Evolutionary conservation across 129 eudicot genomes (phyloP), one percentile per base, ranked within the genome.

Genomic region (Chrysanthemum makinoi): DNA sequence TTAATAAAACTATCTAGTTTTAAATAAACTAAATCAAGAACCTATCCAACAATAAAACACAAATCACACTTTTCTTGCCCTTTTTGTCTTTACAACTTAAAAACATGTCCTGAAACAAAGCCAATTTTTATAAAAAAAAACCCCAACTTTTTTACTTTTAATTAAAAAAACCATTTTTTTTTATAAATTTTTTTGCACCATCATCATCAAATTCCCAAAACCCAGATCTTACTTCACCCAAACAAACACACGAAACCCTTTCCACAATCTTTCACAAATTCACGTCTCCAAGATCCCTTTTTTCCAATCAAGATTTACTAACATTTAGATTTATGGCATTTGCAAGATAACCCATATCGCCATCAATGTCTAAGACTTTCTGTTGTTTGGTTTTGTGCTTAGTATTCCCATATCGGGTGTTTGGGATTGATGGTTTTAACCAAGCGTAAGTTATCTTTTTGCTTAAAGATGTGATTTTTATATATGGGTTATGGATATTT

Each of bases 371-470:
- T 91, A 81, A 82, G 82, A 68, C 50, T 79, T 74, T 47, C 57
- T 68, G 68, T 10, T 72, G 87, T 55, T 80, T 60, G 26, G 44
- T 80, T 53, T 73, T 72, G 14, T 75, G 62, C 53, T 20, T 82
- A 65, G 73, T 73, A 52, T 75, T 76, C 48, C 76, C 83, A 55
- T 72, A 65, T 74, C 77, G 87, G 81, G 85, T 88, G 19, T 80
- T 67, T 72, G 82, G 89, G 13, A 72, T 82, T 75, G 90, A 86
- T 26, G 78, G 86, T 81, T 80, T 84, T 60, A 88, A 75, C 79
- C 92, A 86, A 83, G 87, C 99, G 97, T 94, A 75, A 84, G 99
- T 69, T 63, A 88, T 68, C 58, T 75, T 39, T 66, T 43, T 39
- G 46, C 46, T 39, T 33, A 4, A 33, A 33, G 43, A 33, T 33